Conservation (phyloP, 164 flowering plant species). For the Buxus sempervirens region DNA sequence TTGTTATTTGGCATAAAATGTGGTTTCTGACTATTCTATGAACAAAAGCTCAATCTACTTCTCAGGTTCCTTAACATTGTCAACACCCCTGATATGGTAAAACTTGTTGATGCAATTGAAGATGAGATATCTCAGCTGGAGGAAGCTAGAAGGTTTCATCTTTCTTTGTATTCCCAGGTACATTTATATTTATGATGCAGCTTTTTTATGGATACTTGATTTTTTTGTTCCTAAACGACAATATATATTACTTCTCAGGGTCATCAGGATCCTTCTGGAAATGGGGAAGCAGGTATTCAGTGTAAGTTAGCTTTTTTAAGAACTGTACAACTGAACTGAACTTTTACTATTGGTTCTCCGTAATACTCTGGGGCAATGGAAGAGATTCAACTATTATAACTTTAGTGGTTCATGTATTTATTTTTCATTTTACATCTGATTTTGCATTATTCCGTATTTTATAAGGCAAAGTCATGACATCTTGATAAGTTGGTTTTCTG, state of each 20-base stretch:
- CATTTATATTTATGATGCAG: background rate
- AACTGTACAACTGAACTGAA: background rate
- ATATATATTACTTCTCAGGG: conserved; percentile 29
- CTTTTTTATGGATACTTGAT: background rate
- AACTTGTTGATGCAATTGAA: conserved; percentile 31
- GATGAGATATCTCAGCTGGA: conserved; percentile 80
- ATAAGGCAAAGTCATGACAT: background rate
- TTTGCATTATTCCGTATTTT: background rate
- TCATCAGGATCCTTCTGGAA: conserved; percentile 22
- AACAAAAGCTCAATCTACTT: conserved; percentile 3
- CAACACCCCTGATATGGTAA: conserved; percentile 41
- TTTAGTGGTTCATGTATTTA: too few species aligned
- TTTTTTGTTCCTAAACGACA: background rate
- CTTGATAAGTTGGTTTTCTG: background rate
- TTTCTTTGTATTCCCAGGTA: conserved; percentile 72
- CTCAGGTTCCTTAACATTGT: conserved; percentile 62
- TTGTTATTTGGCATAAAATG: background rate
- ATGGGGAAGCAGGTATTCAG: conserved; percentile 30
- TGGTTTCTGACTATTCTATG: background rate
- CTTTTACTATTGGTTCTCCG: background rate
- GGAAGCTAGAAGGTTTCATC: conserved; percentile 75
- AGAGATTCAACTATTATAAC: too few species aligned
- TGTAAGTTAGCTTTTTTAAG: background rate
- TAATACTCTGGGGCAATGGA: too few species aligned
- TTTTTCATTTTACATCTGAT: too few species aligned